phyloP scores from a whole-genome alignment of 352 stramenopile species.

The Phytophthora tubulina region DNA sequence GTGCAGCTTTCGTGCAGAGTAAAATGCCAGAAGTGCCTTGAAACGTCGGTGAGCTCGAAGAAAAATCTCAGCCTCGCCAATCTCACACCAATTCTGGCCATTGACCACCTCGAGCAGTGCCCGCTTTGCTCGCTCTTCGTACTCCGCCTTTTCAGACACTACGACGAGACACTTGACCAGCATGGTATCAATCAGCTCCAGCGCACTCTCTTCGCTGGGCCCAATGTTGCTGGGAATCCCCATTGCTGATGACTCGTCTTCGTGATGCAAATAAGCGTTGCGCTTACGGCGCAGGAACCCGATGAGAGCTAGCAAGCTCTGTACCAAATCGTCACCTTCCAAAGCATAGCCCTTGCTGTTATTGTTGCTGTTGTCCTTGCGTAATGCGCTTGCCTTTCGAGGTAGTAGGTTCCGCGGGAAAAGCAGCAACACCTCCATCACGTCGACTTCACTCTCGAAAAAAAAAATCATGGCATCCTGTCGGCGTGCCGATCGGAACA shows the following conservation, averaged over 20 bases:
- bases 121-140: slow-evolving; percentile 46
- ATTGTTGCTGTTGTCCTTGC: slow-evolving; percentile 36
- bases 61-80: slow-evolving; percentile 82
- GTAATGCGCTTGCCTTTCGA: slow-evolving; percentile 49
- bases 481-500: slow-evolving; percentile 52
- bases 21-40: slow-evolving; percentile 74
- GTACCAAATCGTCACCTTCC: slow-evolving; percentile 58
- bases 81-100: slow-evolving; percentile 69
- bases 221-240: slow-evolving; percentile 11
- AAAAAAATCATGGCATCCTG: slow-evolving; percentile 74
- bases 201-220: slow-evolving; percentile 33
- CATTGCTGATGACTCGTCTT: slow-evolving; percentile 9
- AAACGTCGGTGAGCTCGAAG: slow-evolving; percentile 73
- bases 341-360: slow-evolving; percentile 37
- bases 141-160: slow-evolving; percentile 56
- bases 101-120: slow-evolving; percentile 68
- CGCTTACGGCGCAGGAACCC: slow-evolving; percentile 60
- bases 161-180: slow-evolving; percentile 86
- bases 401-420: slow-evolving; percentile 80
- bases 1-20: slow-evolving; percentile 73
- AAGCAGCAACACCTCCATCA: slow-evolving; percentile 72
- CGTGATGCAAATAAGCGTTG: slow-evolving; percentile 33
- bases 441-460: slow-evolving; percentile 50
- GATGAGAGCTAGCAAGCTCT: slow-evolving; percentile 64
- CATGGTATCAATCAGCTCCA: slow-evolving; percentile 83